Base-by-base conservation (phyloP, 345 rosid species). In the Angophora floribunda region DNA sequence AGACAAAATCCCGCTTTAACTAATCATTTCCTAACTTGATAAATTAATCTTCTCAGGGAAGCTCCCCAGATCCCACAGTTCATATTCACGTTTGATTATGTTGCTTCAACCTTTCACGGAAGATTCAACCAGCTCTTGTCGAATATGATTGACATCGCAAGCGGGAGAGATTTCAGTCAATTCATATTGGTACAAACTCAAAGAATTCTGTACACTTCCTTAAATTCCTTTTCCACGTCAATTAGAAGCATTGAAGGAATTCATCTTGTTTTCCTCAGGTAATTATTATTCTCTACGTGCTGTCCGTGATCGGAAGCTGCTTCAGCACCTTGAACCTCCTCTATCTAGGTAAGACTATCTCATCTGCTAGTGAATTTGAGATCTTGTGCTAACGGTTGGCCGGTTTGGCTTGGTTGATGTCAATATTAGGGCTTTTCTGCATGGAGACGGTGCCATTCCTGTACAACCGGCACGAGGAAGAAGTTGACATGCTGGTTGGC, bases 241-340 rank as follows among this genome's bases (percentile, higher is more conserved):
- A n/a, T 41, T 50, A 21, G 84, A 24, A 65, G 21, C 55, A 44
- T 15, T 32, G 47, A 51, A 53, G 30, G 41, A 17, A 52, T 36
- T 75, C 52, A 36, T 78, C 41, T 50, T 50, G 2, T 14, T 24
- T 79, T 15, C 52, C 28, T 36, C 82, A n/a, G 67, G 79, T 70
- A 41, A 70, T 57, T 78, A 87, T 9, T 95, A 93, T 89, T 84
- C 95, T 98, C 28, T 96, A 95, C 87, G 63, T 97, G 51, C 22
- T 94, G 50, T 98, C 99, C 2, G 93, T 95, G 88, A 92, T 98
- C 22, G 99, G 99, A 87, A 91, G 92, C 85, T 96, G 89, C 87
- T 92, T 92, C 92, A 96, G 94, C 93, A 94, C 94, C 92, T 86
- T 97, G 87, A 98, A 97, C 91, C 95, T 98, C 91, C 85, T 98